These are phyloP conservation scores for Artemisia argyi DNA, from an alignment of 129 eudicot species.

Conservation along the genomic window DNA sequence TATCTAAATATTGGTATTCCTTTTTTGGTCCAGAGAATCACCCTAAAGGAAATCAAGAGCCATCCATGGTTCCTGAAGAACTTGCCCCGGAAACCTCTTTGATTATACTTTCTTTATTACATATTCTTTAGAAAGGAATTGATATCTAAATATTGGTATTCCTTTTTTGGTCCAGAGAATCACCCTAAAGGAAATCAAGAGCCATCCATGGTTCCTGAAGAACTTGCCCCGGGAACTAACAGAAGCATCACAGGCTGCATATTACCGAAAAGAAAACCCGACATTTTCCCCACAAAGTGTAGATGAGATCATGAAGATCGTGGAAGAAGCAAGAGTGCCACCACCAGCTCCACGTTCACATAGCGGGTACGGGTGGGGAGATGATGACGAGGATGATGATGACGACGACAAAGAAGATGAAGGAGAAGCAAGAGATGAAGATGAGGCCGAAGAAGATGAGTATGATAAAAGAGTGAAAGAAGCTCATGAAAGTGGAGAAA, in stretches of 20 bases:
- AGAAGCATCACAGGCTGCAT: conserved; percentile 58
- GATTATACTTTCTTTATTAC: too few species aligned
- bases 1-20: neutral
- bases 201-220: conserved; percentile 87
- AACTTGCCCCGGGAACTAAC: conserved; percentile 74
- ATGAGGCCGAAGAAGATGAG: conserved; percentile 70
- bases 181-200: conserved; percentile 64
- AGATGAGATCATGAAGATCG: conserved; percentile 86
- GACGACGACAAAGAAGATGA: conserved; percentile 41
- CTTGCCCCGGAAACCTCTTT: conserved; percentile 51
- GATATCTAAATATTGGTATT: neutral
- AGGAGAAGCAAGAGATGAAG: conserved; percentile 45
- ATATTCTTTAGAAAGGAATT: neutral
- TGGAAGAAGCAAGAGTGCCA: conserved; percentile 70
- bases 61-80: conserved; percentile 91
- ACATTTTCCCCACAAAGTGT: conserved; percentile 63
- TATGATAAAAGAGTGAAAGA: conserved; percentile 82
- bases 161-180: conserved; percentile 48
- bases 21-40: conserved; percentile 51
- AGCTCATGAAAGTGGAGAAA: conserved; percentile 79
- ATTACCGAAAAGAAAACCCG: conserved; percentile 56
- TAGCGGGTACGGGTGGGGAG: conserved; percentile 80
- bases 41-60: conserved; percentile 62
- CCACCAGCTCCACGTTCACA: conserved; percentile 61
- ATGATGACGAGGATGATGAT: conserved; percentile 48